These are phyloP conservation scores for Aspergillus viridinutans DNA, from an alignment of 2,329 filamentous ascomycete genomes.

Conservation along the genomic window DNA sequence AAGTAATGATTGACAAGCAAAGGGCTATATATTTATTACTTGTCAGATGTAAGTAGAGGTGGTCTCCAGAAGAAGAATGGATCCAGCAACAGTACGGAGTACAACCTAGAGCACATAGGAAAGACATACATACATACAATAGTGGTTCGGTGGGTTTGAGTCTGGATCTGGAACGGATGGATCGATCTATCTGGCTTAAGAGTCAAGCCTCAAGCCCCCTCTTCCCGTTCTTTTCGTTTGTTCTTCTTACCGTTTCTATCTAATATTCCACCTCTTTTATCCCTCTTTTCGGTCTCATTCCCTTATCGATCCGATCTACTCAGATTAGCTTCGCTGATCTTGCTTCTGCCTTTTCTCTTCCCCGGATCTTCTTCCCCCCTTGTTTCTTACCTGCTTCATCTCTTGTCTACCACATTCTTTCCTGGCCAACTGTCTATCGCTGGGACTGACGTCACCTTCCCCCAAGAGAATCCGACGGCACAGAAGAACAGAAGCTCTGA, in stretches of 20 bases:
- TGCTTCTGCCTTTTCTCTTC: background rate
- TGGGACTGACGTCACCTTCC: slow-evolving; percentile 11
- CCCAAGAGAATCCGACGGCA: slow-evolving; percentile 1
- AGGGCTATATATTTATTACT: too few species aligned
- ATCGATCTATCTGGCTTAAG: background rate
- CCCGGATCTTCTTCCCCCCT: background rate
- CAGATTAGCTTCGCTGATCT: background rate
- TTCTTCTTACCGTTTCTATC: slow-evolving; percentile 1
- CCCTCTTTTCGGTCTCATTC: slow-evolving; percentile 1
- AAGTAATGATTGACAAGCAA: too few species aligned
- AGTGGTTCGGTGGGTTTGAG: too few species aligned
- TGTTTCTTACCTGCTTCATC: background rate
- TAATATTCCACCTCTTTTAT: background rate
- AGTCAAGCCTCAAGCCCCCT: background rate
- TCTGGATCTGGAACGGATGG: background rate
- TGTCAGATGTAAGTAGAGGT: too few species aligned
- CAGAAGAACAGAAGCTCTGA: background rate
- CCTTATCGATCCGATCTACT: background rate
- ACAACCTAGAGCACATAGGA: too few species aligned
- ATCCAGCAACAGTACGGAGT: too few species aligned
- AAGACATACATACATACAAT: too few species aligned
- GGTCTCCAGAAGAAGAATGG: too few species aligned
- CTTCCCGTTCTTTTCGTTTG: background rate
- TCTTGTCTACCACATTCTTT: background rate
- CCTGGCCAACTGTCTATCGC: background rate